Evolutionary conservation across 2,329 filamentous ascomycete genomes (phyloP), one percentile per base, ranked within the genome.

Genomic region (Aspergillus sp.): DNA sequence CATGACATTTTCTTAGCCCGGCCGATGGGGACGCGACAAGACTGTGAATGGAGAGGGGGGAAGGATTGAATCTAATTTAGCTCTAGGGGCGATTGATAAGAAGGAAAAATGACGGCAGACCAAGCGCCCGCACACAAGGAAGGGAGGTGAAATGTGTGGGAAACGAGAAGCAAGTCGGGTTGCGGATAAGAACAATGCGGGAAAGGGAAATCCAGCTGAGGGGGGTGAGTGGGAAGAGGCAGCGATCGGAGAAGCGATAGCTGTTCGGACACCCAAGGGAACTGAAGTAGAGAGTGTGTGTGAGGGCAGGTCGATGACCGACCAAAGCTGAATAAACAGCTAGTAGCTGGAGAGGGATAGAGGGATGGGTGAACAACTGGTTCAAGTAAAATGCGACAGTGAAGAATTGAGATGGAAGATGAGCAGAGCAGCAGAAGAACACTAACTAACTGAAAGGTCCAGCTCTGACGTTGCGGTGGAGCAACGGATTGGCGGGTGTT

Each of bases 1-100:
- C 77, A 79, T 79, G 72, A 74, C 77, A 79, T 79, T 76, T 79
- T 73, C 63, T 66, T 58, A 62, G 57, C 53, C 63, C 61, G 25
- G 19, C 25, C 30, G 12, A 47, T 19, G 23, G 43, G 9, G 28
- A 55, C n/a, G 21, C 52, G 52, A 28, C 19, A 45, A n/a, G 19
- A 32, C 23, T 28, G 23, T 55, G 39, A 55, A 47, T 55, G 52
- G 21, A 43, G 30, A 45, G 38, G 39, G 41, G 28, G 19, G 45
- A 23, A 60, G 32, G 28, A 28, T 23, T 55, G 39, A 50, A 32
- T 21, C 39, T n/a, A 25, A 50, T 50, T 32, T 17, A 12, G 30
- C 15, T 15, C 15, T 25, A 28, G 47, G 47, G 25, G 45, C 15
- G 23, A 50, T 17, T 17, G 28, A 32, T 30, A 17, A 28, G 25